phyloP scores from a whole-genome alignment of 495 filamentous ascomycete genomes.

The Chaetomium fimeti region DNA sequence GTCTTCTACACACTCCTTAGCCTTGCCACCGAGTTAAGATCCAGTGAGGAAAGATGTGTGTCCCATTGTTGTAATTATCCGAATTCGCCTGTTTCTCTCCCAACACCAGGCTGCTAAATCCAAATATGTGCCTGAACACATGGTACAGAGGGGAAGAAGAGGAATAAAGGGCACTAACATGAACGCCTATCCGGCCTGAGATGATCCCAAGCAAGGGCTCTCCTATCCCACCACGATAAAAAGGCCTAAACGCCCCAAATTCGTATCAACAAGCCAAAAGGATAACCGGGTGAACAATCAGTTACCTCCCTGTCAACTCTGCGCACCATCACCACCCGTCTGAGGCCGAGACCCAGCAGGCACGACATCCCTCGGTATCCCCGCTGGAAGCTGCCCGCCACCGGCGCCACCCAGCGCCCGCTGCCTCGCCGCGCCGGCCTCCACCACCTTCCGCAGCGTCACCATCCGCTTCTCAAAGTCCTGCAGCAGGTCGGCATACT shows the following conservation, averaged over 20 bases:
- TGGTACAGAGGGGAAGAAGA: neutral
- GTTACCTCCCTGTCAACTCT: neutral
- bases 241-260: neutral
- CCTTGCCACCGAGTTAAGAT: neutral
- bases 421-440: constrained; percentile 43
- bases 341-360: neutral
- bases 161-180: neutral
- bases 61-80: neutral
- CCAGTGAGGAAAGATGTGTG: neutral
- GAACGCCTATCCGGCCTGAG: neutral
- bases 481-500: constrained; percentile 58
- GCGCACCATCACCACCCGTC: neutral
- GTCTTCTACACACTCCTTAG: neutral
- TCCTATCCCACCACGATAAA: neutral
- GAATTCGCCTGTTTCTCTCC: neutral
- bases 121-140: neutral
- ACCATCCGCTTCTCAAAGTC: constrained; percentile 67
- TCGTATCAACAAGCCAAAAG: neutral
- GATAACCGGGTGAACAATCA: neutral
- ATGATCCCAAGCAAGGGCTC: neutral
- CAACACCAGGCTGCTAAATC: neutral
- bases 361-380: neutral
- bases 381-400: neutral
- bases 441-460: constrained; percentile 50
- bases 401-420: constrained; percentile 21